Conservation (phyloP, 2,329 filamentous ascomycete species). For the Periconia sp. region DNA sequence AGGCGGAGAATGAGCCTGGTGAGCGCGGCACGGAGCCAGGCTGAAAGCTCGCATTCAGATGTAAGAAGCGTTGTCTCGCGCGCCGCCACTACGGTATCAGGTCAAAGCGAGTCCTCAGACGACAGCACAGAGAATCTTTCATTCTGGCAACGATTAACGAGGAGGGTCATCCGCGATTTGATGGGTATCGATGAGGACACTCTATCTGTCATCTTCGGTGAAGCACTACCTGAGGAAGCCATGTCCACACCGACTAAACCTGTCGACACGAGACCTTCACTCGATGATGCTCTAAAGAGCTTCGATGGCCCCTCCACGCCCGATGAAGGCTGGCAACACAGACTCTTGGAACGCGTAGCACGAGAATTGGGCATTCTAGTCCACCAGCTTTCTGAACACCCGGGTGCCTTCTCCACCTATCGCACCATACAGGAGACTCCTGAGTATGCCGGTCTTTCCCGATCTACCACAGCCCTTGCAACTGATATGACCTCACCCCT, state of each 20-base stretch:
- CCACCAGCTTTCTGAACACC: conserved; percentile 82
- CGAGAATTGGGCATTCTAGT: conserved; percentile 85
- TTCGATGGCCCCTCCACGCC: conserved; percentile 40
- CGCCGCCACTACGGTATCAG: conserved; percentile 24
- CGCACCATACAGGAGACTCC: conserved; percentile 63
- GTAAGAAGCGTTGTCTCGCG: conserved; percentile 14
- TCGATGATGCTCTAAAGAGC: conserved; percentile 26
- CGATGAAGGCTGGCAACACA: conserved; percentile 70
- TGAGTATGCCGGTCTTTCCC: conserved; percentile 78
- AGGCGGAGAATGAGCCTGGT: conserved; percentile 69
- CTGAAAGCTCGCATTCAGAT: conserved; percentile 25
- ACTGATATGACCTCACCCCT: conserved; percentile 31
- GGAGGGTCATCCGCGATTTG: conserved; percentile 84
- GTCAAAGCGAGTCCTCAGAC: conserved; percentile 45
- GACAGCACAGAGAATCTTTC: conserved; percentile 64
- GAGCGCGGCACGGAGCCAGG: conserved; percentile 49
- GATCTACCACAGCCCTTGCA: conserved; percentile 24
- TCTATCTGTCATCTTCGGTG: conserved; percentile 85
- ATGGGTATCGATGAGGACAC: conserved; percentile 89
- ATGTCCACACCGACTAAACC: conserved; percentile 23
- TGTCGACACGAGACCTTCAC: conserved; percentile 22
- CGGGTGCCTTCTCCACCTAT: conserved; percentile 88
- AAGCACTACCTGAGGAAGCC: conserved; percentile 65
- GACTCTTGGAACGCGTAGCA: conserved; percentile 82
- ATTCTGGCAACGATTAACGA: conserved; percentile 81